Evolutionary conservation across 1,284 basidiomycete genomes (phyloP).

Genomic region (Termitomyces sp.): DNA sequence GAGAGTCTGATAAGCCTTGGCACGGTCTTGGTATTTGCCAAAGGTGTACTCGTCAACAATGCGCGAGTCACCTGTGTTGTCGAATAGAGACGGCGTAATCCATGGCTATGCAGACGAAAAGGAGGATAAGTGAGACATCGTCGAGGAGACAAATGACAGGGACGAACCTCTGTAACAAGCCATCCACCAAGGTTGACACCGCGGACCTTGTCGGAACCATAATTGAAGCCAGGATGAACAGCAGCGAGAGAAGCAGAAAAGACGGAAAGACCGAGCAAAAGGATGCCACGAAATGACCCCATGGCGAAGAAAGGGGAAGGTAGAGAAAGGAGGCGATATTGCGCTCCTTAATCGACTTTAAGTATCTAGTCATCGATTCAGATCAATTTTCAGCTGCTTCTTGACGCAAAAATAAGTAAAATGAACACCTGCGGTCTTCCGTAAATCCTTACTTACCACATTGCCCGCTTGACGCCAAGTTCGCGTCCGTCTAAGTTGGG

Average conservation of each 20-base stretch:
- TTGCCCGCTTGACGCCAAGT: not conserved
- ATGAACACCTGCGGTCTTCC: not conserved
- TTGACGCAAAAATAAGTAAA: not conserved
- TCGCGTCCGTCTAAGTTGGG: not conserved
- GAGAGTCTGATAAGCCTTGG: slow-evolving; percentile 47
- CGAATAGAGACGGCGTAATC: slow-evolving; percentile 84
- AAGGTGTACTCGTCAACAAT: slow-evolving; percentile 90
- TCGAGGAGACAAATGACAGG: not conserved
- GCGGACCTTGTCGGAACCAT: slow-evolving; percentile 57
- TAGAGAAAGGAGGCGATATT: not conserved
- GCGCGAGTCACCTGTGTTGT: slow-evolving; percentile 62
- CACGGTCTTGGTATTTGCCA: slow-evolving; percentile 53
- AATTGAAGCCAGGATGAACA: slow-evolving; percentile 40
- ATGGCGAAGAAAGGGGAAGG: not conserved
- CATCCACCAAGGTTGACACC: slow-evolving; percentile 79
- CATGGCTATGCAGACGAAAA: slow-evolving; percentile 49
- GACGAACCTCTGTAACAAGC: slow-evolving; percentile 68
- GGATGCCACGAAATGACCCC: not conserved
- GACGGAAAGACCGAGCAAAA: slow-evolving; percentile 19
- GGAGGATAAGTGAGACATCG: not conserved
- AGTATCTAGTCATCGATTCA: slow-evolving; percentile 2
- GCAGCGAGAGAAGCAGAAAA: slow-evolving; percentile 27
- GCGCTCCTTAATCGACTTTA: not conserved
- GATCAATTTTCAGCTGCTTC: slow-evolving; percentile 3
- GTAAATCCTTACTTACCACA: not conserved